These are phyloP conservation scores for Calophaca sinica DNA, from an alignment of 306 rosid species.

Conservation along the genomic window DNA sequence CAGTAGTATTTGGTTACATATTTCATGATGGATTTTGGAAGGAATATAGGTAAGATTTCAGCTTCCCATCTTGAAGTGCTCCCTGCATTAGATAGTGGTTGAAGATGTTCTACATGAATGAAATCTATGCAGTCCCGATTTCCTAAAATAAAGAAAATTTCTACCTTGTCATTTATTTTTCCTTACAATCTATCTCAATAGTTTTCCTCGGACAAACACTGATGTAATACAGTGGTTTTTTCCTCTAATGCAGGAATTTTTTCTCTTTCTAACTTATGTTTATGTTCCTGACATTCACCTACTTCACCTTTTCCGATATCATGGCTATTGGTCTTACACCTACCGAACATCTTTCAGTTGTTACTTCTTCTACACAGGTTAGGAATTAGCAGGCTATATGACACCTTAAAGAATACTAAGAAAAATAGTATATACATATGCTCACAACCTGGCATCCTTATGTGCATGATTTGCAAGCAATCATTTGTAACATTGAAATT, in stretches of 20 bases:
- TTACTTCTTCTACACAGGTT: slow-evolving; percentile 83
- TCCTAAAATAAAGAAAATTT: not conserved
- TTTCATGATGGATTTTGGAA: too few relatives aligned
- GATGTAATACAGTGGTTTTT: not conserved
- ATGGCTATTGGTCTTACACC: slow-evolving; percentile 84
- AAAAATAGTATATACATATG: too few relatives aligned
- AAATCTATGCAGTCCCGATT: not conserved
- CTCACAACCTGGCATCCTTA: too few relatives aligned
- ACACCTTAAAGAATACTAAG: too few relatives aligned
- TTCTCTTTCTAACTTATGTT: slow-evolving; percentile 60
- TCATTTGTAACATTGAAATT: too few relatives aligned
- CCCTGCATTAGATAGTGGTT: too few relatives aligned
- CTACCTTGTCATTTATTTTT: not conserved
- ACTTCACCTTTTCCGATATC: slow-evolving; percentile 86
- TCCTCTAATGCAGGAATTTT: slow-evolving; percentile 62
- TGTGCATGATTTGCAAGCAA: too few relatives aligned
- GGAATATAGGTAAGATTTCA: too few relatives aligned
- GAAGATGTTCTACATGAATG: not conserved
- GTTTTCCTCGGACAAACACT: not conserved
- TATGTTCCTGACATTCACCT: too few relatives aligned
- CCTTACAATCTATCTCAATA: slow-evolving; percentile 2
- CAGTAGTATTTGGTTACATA: too few relatives aligned
- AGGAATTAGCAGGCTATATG: too few relatives aligned
- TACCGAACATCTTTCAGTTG: slow-evolving; percentile 65
- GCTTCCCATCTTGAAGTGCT: too few relatives aligned